These are phyloP conservation scores for Eimeria maxima DNA, from an alignment of 169 alveolate genomes.

Conservation along the genomic window DNA sequence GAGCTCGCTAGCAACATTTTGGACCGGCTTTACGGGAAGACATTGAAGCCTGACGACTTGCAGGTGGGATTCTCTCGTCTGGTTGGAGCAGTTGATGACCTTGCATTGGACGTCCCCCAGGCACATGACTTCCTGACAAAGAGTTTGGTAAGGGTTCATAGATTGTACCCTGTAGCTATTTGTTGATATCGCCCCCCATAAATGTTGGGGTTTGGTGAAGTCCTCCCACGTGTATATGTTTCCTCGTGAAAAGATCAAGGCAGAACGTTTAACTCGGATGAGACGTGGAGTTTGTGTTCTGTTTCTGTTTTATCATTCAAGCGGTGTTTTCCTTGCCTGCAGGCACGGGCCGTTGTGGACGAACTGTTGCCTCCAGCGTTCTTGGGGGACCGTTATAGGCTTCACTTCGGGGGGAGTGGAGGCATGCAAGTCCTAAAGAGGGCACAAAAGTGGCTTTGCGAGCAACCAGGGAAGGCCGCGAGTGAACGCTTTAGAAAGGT, in stretches of 20 bases:
- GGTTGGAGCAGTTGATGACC: constrained; percentile 78
- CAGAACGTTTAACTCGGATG: not conserved
- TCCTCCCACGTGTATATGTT: not conserved
- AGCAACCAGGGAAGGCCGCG: constrained; percentile 71
- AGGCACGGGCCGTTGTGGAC: constrained; percentile 83
- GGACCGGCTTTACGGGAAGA: constrained; percentile 79
- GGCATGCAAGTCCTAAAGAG: constrained; percentile 81
- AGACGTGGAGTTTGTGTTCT: not conserved
- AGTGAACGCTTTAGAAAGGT: constrained; percentile 75
- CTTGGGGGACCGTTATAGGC: constrained; percentile 79
- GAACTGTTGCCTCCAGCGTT: constrained; percentile 82
- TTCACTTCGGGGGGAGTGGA: constrained; percentile 80
- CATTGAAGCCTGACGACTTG: constrained; percentile 75
- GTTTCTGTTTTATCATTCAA: not conserved
- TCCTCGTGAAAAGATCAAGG: not conserved
- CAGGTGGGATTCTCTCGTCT: constrained; percentile 81
- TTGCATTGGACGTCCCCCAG: constrained; percentile 67
- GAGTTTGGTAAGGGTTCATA: constrained; percentile 42
- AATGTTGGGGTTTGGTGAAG: not conserved
- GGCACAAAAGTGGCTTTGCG: constrained; percentile 81
- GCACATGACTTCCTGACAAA: constrained; percentile 74
- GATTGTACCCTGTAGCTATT: not conserved
- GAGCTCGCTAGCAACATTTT: constrained; percentile 79
- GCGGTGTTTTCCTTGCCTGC: not conserved
- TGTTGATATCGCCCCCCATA: not conserved